These are phyloP conservation scores for Globisporangium rhizosaccharum DNA, from an alignment of 352 stramenopile genomes.

Conservation along the genomic window DNA sequence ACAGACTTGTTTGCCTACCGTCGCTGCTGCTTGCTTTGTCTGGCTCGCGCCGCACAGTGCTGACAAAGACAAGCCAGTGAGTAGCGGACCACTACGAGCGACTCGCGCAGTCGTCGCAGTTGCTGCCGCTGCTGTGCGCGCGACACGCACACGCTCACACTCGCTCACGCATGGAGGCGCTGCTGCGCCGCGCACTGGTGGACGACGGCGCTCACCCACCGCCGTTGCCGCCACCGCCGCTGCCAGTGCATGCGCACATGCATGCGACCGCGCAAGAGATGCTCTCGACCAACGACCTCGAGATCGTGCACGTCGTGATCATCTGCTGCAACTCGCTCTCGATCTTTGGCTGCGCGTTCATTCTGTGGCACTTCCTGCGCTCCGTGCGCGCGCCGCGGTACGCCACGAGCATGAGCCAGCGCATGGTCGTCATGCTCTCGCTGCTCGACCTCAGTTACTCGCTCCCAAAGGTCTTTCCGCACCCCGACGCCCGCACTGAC, in stretches of 20 bases:
- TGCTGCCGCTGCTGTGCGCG: neutral
- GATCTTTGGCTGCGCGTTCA: conserved; percentile 40
- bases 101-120: neutral
- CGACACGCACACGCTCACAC: neutral
- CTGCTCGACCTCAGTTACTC: conserved; percentile 45
- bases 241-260: neutral
- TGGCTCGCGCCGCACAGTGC: neutral
- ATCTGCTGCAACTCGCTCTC: conserved; percentile 34
- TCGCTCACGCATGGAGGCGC: neutral
- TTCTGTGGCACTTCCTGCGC: conserved; percentile 39
- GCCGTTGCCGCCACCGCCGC: neutral
- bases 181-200: conserved; percentile 10
- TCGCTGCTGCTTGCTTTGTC: neutral
- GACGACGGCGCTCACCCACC: neutral
- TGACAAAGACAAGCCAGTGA: conserved; percentile 2
- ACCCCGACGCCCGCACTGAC: conserved; percentile 14
- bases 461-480: conserved; percentile 47
- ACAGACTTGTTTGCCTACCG: neutral
- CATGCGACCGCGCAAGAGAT: neutral
- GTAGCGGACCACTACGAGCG: neutral
- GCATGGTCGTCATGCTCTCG: conserved; percentile 71
- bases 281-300: conserved; percentile 24
- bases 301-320: conserved; percentile 29
- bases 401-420: conserved; percentile 48
- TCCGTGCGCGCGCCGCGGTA: conserved; percentile 12